Percentiles rank a stretch among this genome's conserved stretches.
Evolutionary conservation across 352 stramenopile species (phyloP).

Genomic region (Phytophthora sansomeana): DNA sequence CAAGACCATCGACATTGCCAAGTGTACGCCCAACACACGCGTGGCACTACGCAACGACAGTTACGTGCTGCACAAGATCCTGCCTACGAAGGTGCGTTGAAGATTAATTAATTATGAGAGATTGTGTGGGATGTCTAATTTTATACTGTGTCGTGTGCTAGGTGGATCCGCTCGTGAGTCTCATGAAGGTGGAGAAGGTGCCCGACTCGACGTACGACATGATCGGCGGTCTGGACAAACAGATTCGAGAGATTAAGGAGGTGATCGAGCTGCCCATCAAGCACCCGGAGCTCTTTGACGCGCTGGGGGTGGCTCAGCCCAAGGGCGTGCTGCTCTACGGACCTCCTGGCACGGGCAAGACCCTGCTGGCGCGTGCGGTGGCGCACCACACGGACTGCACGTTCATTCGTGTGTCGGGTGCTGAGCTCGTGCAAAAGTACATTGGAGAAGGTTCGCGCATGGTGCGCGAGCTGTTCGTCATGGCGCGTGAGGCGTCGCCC

Average conservation of each 20-base stretch:
- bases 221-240: conserved; percentile 99
- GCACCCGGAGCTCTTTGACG: conserved; percentile 99
- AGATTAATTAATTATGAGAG: conserved; percentile 23
- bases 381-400: conserved; percentile 99
- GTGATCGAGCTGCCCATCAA: conserved; percentile 99
- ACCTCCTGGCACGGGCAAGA: conserved; percentile 98
- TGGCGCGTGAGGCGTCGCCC: conserved; percentile 96
- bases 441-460: conserved; percentile 99
- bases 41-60: conserved; percentile 99
- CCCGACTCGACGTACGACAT: conserved; percentile 99
- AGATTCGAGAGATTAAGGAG: conserved; percentile 99
- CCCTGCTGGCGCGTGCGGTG: conserved; percentile 97
- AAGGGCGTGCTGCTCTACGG: conserved; percentile 97
- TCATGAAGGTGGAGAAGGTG: conserved; percentile 99
- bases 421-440: conserved; percentile 99
- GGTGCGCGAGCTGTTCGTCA: conserved; percentile 99
- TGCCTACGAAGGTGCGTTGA: conserved; percentile 94
- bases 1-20: conserved; percentile 95
- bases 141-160: conserved; percentile 11
- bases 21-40: conserved; percentile 98
- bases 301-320: conserved; percentile 98
- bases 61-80: conserved; percentile 99
- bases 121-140: conserved; percentile 7
- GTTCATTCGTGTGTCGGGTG: conserved; percentile 99
- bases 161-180: conserved; percentile 92